These are phyloP conservation scores for Lolium perenne DNA, from an alignment of 176 grass and related monocot genomes.

Conservation along the genomic window DNA sequence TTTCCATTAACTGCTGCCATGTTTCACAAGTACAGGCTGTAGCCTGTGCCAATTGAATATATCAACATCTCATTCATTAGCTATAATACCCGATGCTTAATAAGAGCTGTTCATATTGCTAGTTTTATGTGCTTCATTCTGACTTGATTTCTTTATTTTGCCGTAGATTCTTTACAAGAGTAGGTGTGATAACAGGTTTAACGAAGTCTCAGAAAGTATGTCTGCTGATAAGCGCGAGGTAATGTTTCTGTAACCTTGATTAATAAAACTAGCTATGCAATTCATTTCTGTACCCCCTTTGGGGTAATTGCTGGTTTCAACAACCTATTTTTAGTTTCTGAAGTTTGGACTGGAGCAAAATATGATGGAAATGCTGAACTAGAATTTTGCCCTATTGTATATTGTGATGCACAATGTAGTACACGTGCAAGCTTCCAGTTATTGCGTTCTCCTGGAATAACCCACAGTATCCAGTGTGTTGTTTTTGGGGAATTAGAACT, in stretches of 20 bases:
- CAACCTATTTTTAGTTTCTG: conserved; percentile 20
- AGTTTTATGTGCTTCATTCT: conserved; percentile 42
- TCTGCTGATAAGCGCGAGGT: conserved; percentile 93
- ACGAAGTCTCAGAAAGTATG: conserved; percentile 89
- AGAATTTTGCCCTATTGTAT: neutral
- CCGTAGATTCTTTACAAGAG: conserved; percentile 98
- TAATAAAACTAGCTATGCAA: conserved; percentile 25
- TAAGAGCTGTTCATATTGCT: conserved; percentile 20
- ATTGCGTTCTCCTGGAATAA: conserved; percentile 23
- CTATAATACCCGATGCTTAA: neutral
- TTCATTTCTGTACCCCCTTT: neutral
- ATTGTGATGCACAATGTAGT: neutral
- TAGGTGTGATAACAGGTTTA: conserved; percentile 96
- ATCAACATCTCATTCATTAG: conserved; percentile 4
- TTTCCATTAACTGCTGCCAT: conserved; percentile 30
- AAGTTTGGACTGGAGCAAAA: conserved; percentile 10
- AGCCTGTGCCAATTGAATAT: conserved; percentile 10
- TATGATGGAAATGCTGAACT: conserved; percentile 26
- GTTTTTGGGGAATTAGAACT: conserved; percentile 18
- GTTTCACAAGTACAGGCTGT: conserved; percentile 9
- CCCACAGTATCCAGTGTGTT: neutral
- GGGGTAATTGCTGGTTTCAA: neutral
- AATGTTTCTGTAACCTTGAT: conserved; percentile 48
- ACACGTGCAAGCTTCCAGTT: conserved; percentile 4
- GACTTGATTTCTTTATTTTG: conserved; percentile 34